Conservation (phyloP, 1,284 basidiomycete genomes). For the Leccinum subfulvum region DNA sequence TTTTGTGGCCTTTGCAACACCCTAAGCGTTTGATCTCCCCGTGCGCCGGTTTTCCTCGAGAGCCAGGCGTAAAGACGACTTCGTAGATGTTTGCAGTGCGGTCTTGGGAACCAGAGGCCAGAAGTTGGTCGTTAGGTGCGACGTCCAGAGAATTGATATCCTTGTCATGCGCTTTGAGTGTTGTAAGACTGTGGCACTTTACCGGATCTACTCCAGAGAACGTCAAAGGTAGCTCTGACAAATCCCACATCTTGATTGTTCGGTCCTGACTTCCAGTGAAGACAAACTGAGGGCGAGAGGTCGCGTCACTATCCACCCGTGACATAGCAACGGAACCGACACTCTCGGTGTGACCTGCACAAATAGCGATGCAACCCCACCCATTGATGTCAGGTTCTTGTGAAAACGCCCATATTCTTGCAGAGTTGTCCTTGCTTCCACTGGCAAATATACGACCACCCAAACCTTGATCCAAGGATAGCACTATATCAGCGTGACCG, state of each 20-base stretch:
- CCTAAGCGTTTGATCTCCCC: conserved; percentile 81
- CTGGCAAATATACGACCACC: conserved; percentile 78
- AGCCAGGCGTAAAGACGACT: conserved; percentile 56
- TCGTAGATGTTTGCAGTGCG: conserved; percentile 90
- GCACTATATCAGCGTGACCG: conserved; percentile 90
- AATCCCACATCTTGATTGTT: conserved; percentile 98
- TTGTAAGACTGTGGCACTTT: conserved; percentile 80
- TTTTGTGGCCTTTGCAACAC: conserved; percentile 92
- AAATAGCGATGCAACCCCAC: conserved; percentile 84
- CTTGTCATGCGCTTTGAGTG: conserved; percentile 94
- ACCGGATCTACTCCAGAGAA: conserved; percentile 32
- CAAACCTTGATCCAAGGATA: conserved; percentile 74
- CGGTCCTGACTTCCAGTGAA: conserved; percentile 96
- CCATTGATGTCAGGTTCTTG: neutral
- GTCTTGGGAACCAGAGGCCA: conserved; percentile 96
- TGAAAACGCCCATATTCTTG: conserved; percentile 78
- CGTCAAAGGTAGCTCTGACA: conserved; percentile 48
- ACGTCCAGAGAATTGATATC: conserved; percentile 98
- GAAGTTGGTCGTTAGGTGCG: conserved; percentile 84
- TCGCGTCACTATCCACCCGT: conserved; percentile 33
- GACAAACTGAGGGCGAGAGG: conserved; percentile 58
- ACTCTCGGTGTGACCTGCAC: conserved; percentile 93
- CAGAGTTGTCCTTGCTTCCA: conserved; percentile 91
- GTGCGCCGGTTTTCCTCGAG: conserved; percentile 43
- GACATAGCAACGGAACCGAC: conserved; percentile 89